phyloP scores from a whole-genome alignment of 2,329 filamentous ascomycete genomes.

The Xylaria sp. region DNA sequence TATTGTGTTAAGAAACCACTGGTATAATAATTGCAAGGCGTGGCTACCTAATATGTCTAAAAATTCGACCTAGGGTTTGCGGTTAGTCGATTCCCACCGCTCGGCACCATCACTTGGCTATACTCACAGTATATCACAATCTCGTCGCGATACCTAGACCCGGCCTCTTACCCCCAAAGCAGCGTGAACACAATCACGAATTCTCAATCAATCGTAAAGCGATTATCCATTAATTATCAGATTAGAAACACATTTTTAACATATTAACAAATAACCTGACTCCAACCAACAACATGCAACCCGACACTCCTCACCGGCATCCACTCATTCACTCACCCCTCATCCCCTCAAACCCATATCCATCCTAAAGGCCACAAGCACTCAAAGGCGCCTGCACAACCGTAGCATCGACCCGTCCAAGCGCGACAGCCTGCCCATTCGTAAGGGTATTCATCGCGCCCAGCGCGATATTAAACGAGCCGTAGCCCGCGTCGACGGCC shows the following conservation, averaged over 20 bases:
- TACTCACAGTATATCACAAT: neutral
- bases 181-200: neutral
- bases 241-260: neutral
- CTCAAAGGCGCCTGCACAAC: constrained; percentile 57
- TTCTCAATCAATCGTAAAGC: neutral
- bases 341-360: neutral
- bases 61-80: no score
- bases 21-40: no score
- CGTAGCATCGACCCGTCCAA: constrained; percentile 65
- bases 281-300: neutral
- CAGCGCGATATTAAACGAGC: constrained; percentile 68
- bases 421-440: constrained; percentile 58
- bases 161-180: neutral
- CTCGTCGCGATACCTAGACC: neutral
- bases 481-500: constrained; percentile 63
- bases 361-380: constrained; percentile 56
- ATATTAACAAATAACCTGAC: neutral
- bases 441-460: constrained; percentile 67
- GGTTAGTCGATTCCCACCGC: neutral
- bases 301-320: neutral
- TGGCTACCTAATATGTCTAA: no score
- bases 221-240: neutral
- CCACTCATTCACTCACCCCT: neutral
- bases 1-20: no score
- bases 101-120: neutral